Evolutionary conservation across 2,329 filamentous ascomycete genomes (phyloP), one percentile per base, ranked within the genome.

Genomic region (Zasmidium citrigriseum): DNA sequence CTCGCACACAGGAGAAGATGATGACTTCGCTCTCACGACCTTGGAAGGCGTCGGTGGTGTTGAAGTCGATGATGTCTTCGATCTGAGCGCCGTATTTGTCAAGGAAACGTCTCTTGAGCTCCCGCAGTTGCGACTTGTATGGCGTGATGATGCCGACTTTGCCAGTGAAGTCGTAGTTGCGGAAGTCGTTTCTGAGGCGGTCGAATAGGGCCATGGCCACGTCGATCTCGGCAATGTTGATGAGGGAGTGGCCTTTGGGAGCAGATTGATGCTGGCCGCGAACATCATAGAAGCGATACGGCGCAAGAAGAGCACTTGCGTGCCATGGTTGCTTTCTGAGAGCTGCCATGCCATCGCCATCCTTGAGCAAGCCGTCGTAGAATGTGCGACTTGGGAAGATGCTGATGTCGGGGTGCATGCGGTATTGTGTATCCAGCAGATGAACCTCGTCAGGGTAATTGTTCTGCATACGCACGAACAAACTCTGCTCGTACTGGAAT

Each of bases 331-430:
- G 86, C 59, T 81, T 78, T 49, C 95, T 89, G 54, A 96, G 80
- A 55, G 78, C 80, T 2, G 83, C 86, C 93, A 98, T 98, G 64
- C 22, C 22, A 7, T 24, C 21, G 22, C 96, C 95, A 73, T 99
- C 92, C 63, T 93, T 80, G 11, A 99, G 84, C 63, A 87, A 86
- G 24, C 90, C 87, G 71, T 98, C 91, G 77, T 99, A 99, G 77
- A 99, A 99, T 52, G 93, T 89, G 66, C 83, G 80, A 73, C 92
- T 96, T 1, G 96, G 95, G 74, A 97, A 99, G 53, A 81, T 75
- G 74, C 92, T 96, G 72, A 99, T 99, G 66, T 95, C 91, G 0
- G 96, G 95, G 77, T 99, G 95, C 96, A 99, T 99, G 76, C 95
- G 95, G 73, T 99, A 99, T 72, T 99, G 95, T 56, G 89, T 95